These are phyloP conservation scores for Populus tremula DNA, from an alignment of 345 rosid species.

Conservation along the genomic window DNA sequence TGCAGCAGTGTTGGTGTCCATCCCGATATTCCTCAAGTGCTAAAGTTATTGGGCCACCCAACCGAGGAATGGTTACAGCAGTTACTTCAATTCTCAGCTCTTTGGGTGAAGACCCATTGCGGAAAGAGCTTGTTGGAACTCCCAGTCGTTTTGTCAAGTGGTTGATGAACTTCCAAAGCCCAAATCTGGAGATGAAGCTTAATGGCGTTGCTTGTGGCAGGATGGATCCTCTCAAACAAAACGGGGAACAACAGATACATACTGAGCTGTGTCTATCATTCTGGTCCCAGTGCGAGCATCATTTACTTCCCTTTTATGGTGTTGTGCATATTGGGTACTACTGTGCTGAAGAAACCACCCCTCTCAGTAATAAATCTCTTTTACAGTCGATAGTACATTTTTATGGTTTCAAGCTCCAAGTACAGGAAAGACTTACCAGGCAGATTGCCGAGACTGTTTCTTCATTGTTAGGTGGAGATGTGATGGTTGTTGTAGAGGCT, in stretches of 20 bases:
- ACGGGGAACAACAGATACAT: conserved; percentile 41
- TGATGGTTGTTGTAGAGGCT: conserved; percentile 89
- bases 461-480: conserved; percentile 67
- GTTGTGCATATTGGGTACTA: conserved; percentile 84
- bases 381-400: conserved; percentile 76
- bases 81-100: conserved; percentile 64
- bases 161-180: conserved; percentile 76
- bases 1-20: conserved; percentile 66
- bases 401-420: conserved; percentile 94
- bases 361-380: conserved; percentile 48
- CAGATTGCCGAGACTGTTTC: conserved; percentile 86
- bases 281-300: conserved; percentile 98
- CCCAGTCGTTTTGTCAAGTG: conserved; percentile 71
- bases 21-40: conserved; percentile 34
- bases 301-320: conserved; percentile 93
- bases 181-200: conserved; percentile 59
- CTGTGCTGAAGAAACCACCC: conserved; percentile 41
- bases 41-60: conserved; percentile 35
- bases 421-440: conserved; percentile 88
- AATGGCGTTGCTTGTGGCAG: conserved; percentile 41
- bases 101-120: conserved; percentile 85
- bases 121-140: conserved; percentile 80
- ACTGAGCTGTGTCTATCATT: conserved; percentile 71
- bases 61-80: conserved; percentile 61
- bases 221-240: conserved; percentile 24